Base-by-base conservation (phyloP, 164 flowering plant species). In the Aristolochia contorta region DNA sequence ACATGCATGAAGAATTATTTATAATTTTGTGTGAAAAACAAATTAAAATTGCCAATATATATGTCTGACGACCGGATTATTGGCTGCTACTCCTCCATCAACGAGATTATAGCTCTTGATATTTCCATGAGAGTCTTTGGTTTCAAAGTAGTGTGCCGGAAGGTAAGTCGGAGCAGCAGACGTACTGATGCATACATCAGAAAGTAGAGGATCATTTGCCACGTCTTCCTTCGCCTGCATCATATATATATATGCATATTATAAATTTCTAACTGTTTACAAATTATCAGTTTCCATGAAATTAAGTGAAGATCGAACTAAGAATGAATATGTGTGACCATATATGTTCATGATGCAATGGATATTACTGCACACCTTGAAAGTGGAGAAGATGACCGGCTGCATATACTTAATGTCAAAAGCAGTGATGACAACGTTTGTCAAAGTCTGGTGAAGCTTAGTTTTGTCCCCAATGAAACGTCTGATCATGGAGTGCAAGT, bases 31-130 rank as follows among this genome's bases (percentile, higher is more conserved):
- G n/a, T n/a, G n/a, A n/a, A n/a, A n/a, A n/a, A n/a, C n/a, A n/a
- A n/a, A n/a, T n/a, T n/a, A n/a, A n/a, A n/a, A n/a, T n/a, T n/a
- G n/a, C n/a, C n/a, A n/a, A n/a, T n/a, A n/a, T 2, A 27, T 27
- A 27, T 27, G 30, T 27, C 3, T 2, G 30, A 27, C n/a, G 30
- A 79, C 82, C 13, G 78, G 82, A 63, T 80, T 80, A 64, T 73
- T 80, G 19, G 79, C 81, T 1, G 74, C 77, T 12, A 79, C 71
- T 13, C 78, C 81, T 12, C 84, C 84, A 64, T 78, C 84, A 14
- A 78, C 24, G 2, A 80, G 75, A 51, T 80, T 47, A 58, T 66
- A 75, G 16, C 52, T 50, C 12, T 52, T 47, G 1, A 21, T 37
- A 0, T 67, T 69, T 5, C 80, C 80, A 1, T 47, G 13, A 13